Percentiles rank a stretch among this genome's conserved stretches.
Evolutionary conservation across 2,329 filamentous ascomycete genomes (phyloP).

Genomic region (Calonectria naviculata): DNA sequence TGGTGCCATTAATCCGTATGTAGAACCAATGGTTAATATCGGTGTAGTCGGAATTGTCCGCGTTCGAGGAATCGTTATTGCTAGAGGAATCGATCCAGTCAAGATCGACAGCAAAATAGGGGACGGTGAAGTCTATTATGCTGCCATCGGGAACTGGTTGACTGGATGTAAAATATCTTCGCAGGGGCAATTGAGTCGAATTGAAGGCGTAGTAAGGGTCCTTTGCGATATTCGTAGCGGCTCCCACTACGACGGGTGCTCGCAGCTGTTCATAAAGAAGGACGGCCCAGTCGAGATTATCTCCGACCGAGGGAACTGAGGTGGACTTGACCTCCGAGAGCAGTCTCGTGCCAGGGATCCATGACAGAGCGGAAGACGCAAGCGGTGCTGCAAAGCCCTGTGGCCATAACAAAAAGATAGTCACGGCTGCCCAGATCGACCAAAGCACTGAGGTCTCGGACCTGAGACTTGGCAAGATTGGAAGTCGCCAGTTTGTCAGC

Average conservation of each 20-base stretch:
- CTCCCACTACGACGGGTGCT: not conserved
- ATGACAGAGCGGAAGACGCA: not conserved
- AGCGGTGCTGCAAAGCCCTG: constrained; percentile 1
- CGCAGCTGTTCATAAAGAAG: not conserved
- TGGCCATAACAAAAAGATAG: not conserved
- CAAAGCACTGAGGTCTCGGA: not conserved
- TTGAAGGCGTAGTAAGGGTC: constrained; percentile 4
- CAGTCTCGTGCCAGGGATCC: not conserved
- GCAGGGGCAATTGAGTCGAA: not conserved
- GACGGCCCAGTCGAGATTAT: not conserved
- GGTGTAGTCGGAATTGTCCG: not conserved
- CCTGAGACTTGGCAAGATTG: not conserved
- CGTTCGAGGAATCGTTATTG: not conserved
- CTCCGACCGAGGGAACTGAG: not conserved
- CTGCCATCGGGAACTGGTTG: not conserved
- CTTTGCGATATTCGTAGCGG: not conserved
- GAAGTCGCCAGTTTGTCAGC: not conserved
- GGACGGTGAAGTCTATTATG: not conserved
- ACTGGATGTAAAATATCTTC: not conserved
- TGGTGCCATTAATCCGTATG: not conserved
- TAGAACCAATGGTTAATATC: not conserved
- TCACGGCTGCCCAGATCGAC: not conserved
- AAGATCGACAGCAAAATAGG: not conserved
- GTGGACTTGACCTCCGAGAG: not conserved
- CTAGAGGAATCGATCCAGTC: not conserved